These are phyloP conservation scores for Salix dunnii DNA, from an alignment of 345 rosid species.

Conservation along the genomic window DNA sequence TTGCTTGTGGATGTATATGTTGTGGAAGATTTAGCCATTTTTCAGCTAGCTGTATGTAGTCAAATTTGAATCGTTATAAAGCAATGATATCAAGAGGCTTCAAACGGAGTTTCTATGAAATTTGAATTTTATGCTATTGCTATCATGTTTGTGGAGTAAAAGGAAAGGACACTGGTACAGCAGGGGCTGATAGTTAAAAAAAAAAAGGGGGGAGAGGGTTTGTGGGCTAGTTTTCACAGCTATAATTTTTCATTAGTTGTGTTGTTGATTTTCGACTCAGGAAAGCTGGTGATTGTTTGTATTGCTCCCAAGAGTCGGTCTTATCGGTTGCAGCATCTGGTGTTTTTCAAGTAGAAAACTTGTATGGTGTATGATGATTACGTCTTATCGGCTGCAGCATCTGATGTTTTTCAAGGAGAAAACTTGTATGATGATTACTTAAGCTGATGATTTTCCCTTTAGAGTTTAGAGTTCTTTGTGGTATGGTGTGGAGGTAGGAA, in stretches of 20 bases:
- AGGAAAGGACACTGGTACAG: not conserved
- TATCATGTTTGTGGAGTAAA: not conserved
- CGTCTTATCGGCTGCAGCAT: not conserved
- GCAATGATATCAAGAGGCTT: not conserved
- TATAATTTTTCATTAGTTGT: not conserved
- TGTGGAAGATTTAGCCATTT: not conserved
- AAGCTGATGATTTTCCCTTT: not conserved
- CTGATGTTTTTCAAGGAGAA: not conserved
- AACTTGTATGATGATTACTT: not conserved
- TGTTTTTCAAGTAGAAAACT: not conserved
- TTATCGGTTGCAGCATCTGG: not conserved
- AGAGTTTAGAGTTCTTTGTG: not conserved
- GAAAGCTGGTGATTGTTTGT: not conserved
- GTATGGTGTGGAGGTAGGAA: not conserved
- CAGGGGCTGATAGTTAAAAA: not conserved
- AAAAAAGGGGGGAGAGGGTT: too few relatives aligned
- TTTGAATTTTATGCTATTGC: not conserved
- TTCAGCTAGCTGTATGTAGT: not conserved
- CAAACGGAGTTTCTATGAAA: not conserved
- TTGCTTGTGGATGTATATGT: not conserved
- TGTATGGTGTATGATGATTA: not conserved
- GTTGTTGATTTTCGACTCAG: not conserved
- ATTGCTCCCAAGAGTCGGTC: too few relatives aligned
- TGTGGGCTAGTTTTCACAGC: not conserved
- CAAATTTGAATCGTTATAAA: not conserved